These are phyloP conservation scores for Hagleromyces aurorensis DNA, from an alignment of 805 yeast species.

Conservation along the genomic window DNA sequence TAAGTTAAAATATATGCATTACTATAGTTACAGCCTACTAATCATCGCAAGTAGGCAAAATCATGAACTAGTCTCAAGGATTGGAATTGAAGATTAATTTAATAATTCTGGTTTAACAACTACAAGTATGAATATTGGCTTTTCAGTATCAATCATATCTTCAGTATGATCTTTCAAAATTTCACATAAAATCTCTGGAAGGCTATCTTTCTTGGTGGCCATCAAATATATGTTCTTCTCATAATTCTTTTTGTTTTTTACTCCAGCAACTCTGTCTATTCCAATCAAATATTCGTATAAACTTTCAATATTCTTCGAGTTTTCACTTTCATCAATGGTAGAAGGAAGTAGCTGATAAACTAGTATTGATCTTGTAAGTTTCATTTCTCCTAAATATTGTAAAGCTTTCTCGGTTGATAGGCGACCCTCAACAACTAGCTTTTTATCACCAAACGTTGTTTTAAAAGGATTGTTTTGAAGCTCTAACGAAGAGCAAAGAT, in stretches of 20 bases:
- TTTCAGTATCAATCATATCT: conserved; percentile 4
- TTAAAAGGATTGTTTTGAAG: conserved; percentile 10
- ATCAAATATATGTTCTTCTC: conserved; percentile 32
- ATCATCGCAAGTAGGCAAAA: too few species aligned
- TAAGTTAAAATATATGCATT: conserved; percentile 2
- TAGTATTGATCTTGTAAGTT: conserved; percentile 14
- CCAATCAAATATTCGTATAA: conserved; percentile 14
- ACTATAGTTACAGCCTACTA: conserved; percentile 1
- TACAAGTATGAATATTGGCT: conserved; percentile 19
- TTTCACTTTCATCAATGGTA: conserved; percentile 5
- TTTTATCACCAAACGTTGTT: conserved; percentile 30
- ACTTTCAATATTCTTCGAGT: conserved; percentile 16
- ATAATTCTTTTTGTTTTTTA: conserved; percentile 13
- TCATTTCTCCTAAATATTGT: conserved; percentile 18
- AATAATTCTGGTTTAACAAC: conserved; percentile 18
- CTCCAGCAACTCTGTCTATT: conserved; percentile 19
- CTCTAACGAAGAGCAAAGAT: conserved; percentile 14
- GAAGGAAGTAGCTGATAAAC: conserved; percentile 15
- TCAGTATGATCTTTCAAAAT: conserved; percentile 17
- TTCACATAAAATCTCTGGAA: too few species aligned
- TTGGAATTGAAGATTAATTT: conserved; percentile 1
- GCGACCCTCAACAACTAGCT: conserved; percentile 30
- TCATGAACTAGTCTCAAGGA: too few species aligned
- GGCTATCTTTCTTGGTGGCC: conserved; percentile 17
- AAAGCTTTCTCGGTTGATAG: conserved; percentile 20